These are phyloP conservation scores for Tetrapisispora nanseiensis DNA, from an alignment of 805 yeast genomes.

Conservation along the genomic window DNA sequence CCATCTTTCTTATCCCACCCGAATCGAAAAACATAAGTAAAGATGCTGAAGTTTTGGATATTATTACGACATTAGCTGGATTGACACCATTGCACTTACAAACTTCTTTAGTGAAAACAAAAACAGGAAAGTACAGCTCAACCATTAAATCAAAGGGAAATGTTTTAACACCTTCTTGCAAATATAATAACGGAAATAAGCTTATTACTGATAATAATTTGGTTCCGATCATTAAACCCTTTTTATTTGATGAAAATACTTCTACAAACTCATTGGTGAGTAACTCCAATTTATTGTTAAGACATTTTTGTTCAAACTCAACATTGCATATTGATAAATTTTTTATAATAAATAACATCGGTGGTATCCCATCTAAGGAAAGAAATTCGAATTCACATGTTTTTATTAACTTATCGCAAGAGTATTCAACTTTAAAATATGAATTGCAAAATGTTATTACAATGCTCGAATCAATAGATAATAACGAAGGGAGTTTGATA, in stretches of 20 bases:
- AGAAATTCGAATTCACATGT: conserved; percentile 78
- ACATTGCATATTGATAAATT: conserved; percentile 56
- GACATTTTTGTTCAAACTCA: conserved; percentile 26
- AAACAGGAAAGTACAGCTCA: conserved; percentile 13
- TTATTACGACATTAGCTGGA: conserved; percentile 13
- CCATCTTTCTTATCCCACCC: conserved; percentile 51
- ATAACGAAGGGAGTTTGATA: conserved; percentile 12
- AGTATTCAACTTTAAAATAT: conserved; percentile 29
- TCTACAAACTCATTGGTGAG: conserved; percentile 33
- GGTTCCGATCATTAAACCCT: conserved; percentile 49
- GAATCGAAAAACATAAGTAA: conserved; percentile 4
- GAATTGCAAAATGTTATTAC: conserved; percentile 7
- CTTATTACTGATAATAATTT: conserved; percentile 16
- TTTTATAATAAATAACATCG: conserved; percentile 66
- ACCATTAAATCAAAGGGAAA: conserved; percentile 3
- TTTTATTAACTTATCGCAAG: conserved; percentile 76
- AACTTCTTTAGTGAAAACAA: conserved; percentile 14
- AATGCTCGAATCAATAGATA: conserved; percentile 7
- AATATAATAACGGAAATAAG: too few species aligned
- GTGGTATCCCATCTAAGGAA: conserved; percentile 87
- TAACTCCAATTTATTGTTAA: conserved; percentile 31
- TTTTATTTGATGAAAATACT: conserved; percentile 49
- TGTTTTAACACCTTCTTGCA: conserved; percentile 1
- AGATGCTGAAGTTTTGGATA: conserved; percentile 21
- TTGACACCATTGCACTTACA: conserved; percentile 20